Evolutionary conservation across 1,284 basidiomycete species (phyloP).

Genomic region (Pascua guehoae): DNA sequence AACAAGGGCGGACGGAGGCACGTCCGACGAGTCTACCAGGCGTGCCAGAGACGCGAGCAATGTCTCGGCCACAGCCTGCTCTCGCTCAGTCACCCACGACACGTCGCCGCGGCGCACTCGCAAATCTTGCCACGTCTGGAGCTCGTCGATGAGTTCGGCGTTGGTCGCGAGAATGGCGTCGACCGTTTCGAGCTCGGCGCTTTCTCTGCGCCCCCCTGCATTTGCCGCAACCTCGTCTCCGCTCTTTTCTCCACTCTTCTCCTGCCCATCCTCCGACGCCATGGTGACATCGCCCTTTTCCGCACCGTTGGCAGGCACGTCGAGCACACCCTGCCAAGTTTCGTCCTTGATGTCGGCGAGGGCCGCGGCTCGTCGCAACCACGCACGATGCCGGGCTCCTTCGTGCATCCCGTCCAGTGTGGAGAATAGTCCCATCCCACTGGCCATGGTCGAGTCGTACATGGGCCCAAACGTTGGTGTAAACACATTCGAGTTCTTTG

Average conservation of each 20-base stretch:
- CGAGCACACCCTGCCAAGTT: constrained; percentile 8
- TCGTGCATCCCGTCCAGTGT: constrained; percentile 41
- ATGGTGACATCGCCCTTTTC: constrained; percentile 7
- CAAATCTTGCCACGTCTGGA: constrained; percentile 38
- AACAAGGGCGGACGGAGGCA: constrained; percentile 11
- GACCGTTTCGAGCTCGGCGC: constrained; percentile 16
- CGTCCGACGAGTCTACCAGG: constrained; percentile 17
- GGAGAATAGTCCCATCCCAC: constrained; percentile 32
- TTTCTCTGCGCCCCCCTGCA: constrained; percentile 1
- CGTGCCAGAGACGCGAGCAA: constrained; percentile 29
- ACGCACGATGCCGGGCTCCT: constrained; percentile 24
- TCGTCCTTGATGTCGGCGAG: constrained; percentile 5
- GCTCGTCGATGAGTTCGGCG: constrained; percentile 30
- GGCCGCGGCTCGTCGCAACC: constrained; percentile 9
- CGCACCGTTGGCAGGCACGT: not conserved
- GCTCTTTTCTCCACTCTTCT: constrained; percentile 1
- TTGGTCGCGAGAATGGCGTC: constrained; percentile 34
- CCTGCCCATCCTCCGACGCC: constrained; percentile 11
- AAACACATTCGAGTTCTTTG: constrained; percentile 9
- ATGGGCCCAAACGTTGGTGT: constrained; percentile 39
- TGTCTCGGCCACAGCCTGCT: constrained; percentile 33
- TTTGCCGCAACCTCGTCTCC: not conserved
- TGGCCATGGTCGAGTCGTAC: constrained; percentile 31
- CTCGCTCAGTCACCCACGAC: constrained; percentile 24
- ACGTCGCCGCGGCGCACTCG: constrained; percentile 25